Evolutionary conservation across 2,329 filamentous ascomycete genomes (phyloP).

Genomic region (Cladorrhinum sp.): DNA sequence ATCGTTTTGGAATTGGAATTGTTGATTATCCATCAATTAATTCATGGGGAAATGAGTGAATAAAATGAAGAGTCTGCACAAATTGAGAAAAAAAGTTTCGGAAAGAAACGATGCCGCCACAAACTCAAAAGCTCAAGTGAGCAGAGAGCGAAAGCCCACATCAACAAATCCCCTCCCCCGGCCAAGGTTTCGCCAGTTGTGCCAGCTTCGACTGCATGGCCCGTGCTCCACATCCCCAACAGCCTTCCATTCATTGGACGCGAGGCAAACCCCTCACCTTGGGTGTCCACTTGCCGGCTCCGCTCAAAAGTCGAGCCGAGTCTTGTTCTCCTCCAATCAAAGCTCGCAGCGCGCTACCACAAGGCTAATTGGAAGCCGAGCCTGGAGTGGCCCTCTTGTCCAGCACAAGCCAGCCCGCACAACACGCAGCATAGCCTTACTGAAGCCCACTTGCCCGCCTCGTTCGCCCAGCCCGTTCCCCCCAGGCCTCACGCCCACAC

Average conservation of each 20-base stretch:
- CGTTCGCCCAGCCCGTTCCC: background rate
- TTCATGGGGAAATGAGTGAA: background rate
- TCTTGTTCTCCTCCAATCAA: conserved; percentile 16
- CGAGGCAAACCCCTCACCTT: conserved; percentile 22
- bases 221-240: conserved; percentile 4
- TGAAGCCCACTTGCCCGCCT: background rate
- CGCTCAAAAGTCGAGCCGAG: conserved; percentile 12
- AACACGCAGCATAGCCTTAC: conserved; percentile 28
- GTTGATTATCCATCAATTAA: too few species aligned
- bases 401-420: conserved; percentile 2
- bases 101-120: too few species aligned
- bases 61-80: too few species aligned
- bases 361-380: conserved; percentile 31
- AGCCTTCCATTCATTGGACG: conserved; percentile 20
- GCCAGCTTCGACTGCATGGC: too few species aligned
- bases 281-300: conserved; percentile 8
- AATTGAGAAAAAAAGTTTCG: too few species aligned
- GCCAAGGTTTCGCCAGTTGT: conserved; percentile 1
- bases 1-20: background rate
- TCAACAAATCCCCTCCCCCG: too few species aligned
- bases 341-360: conserved; percentile 21
- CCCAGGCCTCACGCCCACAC: conserved; percentile 4
- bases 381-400: conserved; percentile 12
- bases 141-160: too few species aligned
- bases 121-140: too few species aligned